Evolutionary conservation across 495 filamentous ascomycete genomes (phyloP), one percentile per base, ranked within the genome.

Genomic region (Penicillium bialowiezense): DNA sequence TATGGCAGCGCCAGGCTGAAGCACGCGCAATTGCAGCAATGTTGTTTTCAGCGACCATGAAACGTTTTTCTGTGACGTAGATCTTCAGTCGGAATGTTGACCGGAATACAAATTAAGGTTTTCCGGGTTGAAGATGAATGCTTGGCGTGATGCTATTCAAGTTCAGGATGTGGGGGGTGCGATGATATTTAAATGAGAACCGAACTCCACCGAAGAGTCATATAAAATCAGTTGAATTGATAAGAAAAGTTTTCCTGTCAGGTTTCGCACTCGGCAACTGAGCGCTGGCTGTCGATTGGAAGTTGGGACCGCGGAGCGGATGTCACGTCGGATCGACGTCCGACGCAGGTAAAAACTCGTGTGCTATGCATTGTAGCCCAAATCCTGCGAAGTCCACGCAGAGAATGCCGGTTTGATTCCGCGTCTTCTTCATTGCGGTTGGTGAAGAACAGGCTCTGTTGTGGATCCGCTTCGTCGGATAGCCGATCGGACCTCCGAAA

Each of bases 381-480:
- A 59, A 48, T 17, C 35, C 44, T 13, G 9, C 9, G 24, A 28
- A 9, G 24, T 28, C 24, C 24, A 40, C 45, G 15, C 34, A 51
- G 33, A 36, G 14, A 43, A 3, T 31, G 32, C 52, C 44, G 60
- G 54, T 31, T 53, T 14, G 24, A 50, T 59, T 56, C 58, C 54
- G 60, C 58, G 23, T 47, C 48, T 42, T 39, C 35, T 34, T 28
- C 24, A 13, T 21, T 55, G 28, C 51, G 26, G 50, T 62, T 57
- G 52, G 46, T 26, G 55, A 41, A 33, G 8, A n/a, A 5, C 18
- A 45, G 13, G 24, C 13, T 9, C 5, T 28, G 19, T 14, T 19
- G 60, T 58, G 60, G 60, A 54, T 37, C 54, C 45, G 38, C 40
- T n/a, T 33, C 33, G 23, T 64, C 60, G 58, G 60, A 65, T 36